Evolutionary conservation across 2,329 filamentous ascomycete genomes (phyloP), one percentile per base, ranked within the genome.

Genomic region (Aspergillus quadricinctus): DNA sequence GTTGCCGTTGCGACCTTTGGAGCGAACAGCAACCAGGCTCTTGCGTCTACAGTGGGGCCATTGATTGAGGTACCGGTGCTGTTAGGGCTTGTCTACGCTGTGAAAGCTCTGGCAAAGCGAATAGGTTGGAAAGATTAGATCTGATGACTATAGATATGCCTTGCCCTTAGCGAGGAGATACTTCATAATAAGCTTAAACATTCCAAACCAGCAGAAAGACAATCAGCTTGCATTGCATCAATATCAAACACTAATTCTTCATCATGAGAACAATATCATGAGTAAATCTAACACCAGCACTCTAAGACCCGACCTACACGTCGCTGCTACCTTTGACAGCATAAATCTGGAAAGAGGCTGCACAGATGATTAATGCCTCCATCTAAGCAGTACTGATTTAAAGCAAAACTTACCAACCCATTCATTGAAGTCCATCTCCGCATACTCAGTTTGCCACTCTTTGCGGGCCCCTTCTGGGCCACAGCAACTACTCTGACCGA

Each of bases 1-100:
- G 90, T 96, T 0, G 89, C 89, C 0, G 86, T 95, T 4, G 88
- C 90, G 0, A 87, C 87, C 0, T 96, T 88, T 73, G 91, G 91
- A 0, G 81, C 87, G 0, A 77, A 88, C 48, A 93, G 89, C 65
- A 85, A 91, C 49, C 86, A 59, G 57, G 57, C 59, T 17, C 66
- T 68, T 56, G 65, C 65, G 10, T 57, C 60, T 8, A 65, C 64
- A 28, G 65, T 68, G n/a, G 55, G 91, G 0, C 92, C 91, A 3
- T 72, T 95, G 62, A 88, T 96, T 53, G 91, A 96, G 69, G 91
- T 95, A 3, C 91, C 90, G 0, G 90, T 96, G 1, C 69, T 96
- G 58, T 68, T 96, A 6, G 85, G 78, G 0, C 71, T 96, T 64
- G 90, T 95, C 2, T 93, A 93, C 77, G 75, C 88, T 0, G 80